phyloP scores from a whole-genome alignment of 2,329 filamentous ascomycete species.

The Daldinia sp. region DNA sequence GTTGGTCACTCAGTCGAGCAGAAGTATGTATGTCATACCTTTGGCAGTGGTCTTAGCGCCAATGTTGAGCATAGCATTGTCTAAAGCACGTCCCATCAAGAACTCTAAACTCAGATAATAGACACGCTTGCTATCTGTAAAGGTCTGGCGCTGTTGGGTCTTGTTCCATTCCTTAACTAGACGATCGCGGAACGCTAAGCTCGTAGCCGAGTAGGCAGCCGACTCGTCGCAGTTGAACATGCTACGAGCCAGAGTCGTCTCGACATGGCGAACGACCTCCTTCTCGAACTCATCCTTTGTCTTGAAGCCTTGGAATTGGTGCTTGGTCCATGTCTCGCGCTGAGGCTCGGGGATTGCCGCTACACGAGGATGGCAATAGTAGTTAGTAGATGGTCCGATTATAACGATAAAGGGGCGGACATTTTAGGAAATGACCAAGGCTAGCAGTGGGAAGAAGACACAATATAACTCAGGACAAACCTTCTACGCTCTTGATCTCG shows the following conservation, averaged over 20 bases:
- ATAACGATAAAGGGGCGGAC: conserved; percentile 6
- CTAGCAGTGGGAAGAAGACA: conserved; percentile 1
- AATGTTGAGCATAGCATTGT: conserved; percentile 99
- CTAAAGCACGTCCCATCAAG: conserved; percentile 93
- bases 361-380: conserved; percentile 47
- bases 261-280: conserved; percentile 92
- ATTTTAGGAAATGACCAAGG: conserved; percentile 9
- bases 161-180: conserved; percentile 97
- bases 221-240: conserved; percentile 98
- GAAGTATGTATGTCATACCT: conserved; percentile 63
- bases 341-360: conserved; percentile 88
- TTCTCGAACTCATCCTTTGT: conserved; percentile 86
- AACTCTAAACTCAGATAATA: conserved; percentile 99
- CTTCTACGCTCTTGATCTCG: conserved; percentile 95
- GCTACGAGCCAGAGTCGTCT: conserved; percentile 94
- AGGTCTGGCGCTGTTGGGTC: conserved; percentile 96
- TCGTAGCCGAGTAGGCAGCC: conserved; percentile 91
- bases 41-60: conserved; percentile 86
- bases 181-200: conserved; percentile 91
- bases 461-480: conserved; percentile 58
- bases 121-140: conserved; percentile 88
- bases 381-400: conserved; percentile 30
- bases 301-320: conserved; percentile 75
- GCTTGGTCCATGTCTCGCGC: conserved; percentile 80
- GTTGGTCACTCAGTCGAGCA: background rate